Conservation (phyloP, 2,329 filamentous ascomycete species). For the Mycosphaerella sp. region DNA sequence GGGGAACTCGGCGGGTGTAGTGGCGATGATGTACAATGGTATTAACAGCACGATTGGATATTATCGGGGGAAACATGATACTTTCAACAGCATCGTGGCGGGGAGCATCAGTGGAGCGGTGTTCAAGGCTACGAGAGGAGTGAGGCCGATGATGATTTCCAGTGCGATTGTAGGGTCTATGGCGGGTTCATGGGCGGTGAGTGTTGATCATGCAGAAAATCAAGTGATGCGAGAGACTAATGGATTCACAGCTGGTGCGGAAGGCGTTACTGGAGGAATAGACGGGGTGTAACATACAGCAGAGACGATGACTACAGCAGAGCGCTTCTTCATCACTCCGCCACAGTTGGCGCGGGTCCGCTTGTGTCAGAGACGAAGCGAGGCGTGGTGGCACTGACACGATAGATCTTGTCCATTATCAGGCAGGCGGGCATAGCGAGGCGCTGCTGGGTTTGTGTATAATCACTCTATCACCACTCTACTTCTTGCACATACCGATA, state of each 20-base stretch:
- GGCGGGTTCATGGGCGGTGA: slow-evolving; percentile 85
- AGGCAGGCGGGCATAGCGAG: slow-evolving; percentile 5
- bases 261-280: slow-evolving; percentile 23
- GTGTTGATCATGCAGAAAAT: slow-evolving; percentile 36
- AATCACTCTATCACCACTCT: slow-evolving; percentile 9
- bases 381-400: slow-evolving; percentile 1
- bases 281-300: slow-evolving; percentile 4
- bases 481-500: neutral
- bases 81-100: slow-evolving; percentile 78
- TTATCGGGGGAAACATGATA: slow-evolving; percentile 77
- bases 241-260: slow-evolving; percentile 18
- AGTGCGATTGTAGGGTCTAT: slow-evolving; percentile 80
- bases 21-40: slow-evolving; percentile 94
- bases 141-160: slow-evolving; percentile 91
- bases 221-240: slow-evolving; percentile 2
- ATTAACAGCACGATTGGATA: slow-evolving; percentile 80
- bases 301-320: slow-evolving; percentile 3
- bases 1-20: slow-evolving; percentile 90
- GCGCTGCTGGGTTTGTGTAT: slow-evolving; percentile 10
- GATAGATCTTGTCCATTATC: slow-evolving; percentile 11
- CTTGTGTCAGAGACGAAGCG: neutral
- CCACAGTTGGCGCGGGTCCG: neutral
- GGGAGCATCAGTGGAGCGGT: slow-evolving; percentile 85
- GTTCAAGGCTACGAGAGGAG: slow-evolving; percentile 90
- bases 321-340: slow-evolving; percentile 8